Base-by-base conservation (phyloP, 805 yeast genomes). In the Dipodascus albidus region DNA sequence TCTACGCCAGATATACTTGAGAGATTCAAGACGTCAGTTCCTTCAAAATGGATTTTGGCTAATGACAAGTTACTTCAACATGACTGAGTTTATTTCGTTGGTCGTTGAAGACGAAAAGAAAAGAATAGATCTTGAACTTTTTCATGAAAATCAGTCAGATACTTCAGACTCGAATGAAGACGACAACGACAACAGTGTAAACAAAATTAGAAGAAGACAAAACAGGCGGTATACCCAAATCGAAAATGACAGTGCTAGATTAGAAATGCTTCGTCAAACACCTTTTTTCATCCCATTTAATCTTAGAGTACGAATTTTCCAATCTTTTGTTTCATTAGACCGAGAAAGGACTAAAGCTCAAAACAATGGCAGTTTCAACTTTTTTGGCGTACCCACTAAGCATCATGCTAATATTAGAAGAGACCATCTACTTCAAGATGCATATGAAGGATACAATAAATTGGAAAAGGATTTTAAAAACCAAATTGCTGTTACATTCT, bases 261-360 rank as follows among this genome's bases (percentile, higher is more conserved):
- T 78, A 21, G 79, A 77, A 48, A 70, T 90, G 0, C 72, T 87
- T 49, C 71, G 77, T 0, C 75, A 79, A 51, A 70, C 83, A 2
- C 96, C 98, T 2, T 91, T 86, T 63, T 83, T 89, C 70, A 73
- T 91, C 3, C 80, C 87, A 0, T 91, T 91, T 65, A 75, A 76
- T 22, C 76, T 78, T 33, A 73, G 99, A 50, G 96, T 87, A 0
- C 76, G 75, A 50, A 72, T 87, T 0, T 87, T 91, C 63, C 86
- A 85, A 56, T 65, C 72, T 9, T 72, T 87, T 53, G 77, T 87
- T 38, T 75, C 73, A 2, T 57, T 72, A 9, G 95, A 88, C 38
- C 53, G 52, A 47, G 42, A 4, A 9, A 9, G 50, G 14, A 47
- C 15, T 50, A 6, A 31, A 21, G 23, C 35, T 42, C 48, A 21